phyloP scores from a whole-genome alignment of 2,329 filamentous ascomycete genomes.

The Pestalotiopsis sp. region DNA sequence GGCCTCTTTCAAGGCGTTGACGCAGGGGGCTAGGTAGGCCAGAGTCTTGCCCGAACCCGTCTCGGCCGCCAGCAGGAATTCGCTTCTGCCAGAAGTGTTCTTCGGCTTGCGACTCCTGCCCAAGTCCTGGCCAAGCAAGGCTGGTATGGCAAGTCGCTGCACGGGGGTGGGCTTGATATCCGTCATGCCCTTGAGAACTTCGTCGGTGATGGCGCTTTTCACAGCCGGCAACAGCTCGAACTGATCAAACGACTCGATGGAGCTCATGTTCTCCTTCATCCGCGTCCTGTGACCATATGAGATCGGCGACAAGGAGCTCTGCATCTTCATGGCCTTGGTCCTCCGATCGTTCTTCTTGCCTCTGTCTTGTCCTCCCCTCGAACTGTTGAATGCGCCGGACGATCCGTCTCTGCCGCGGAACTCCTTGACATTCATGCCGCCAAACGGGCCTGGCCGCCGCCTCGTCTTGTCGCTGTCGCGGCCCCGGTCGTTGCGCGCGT shows the following conservation, averaged over 20 bases:
- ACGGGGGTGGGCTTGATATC: constrained; percentile 85
- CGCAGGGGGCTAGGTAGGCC: constrained; percentile 82
- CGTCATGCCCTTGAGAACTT: constrained; percentile 74
- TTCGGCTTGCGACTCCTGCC: constrained; percentile 37
- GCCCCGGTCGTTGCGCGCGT: constrained; percentile 11
- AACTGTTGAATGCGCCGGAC: constrained; percentile 34
- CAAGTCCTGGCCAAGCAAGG: constrained; percentile 64
- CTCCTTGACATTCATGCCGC: constrained; percentile 24
- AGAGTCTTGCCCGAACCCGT: constrained; percentile 97
- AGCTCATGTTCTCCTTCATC: constrained; percentile 45
- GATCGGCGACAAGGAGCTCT: constrained; percentile 74
- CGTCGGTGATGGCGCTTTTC: constrained; percentile 69
- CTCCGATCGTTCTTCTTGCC: constrained; percentile 51
- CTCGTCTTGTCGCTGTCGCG: constrained; percentile 17
- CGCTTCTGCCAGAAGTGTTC: constrained; percentile 39
- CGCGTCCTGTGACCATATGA: constrained; percentile 68
- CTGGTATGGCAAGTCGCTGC: constrained; percentile 86
- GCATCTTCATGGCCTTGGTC: constrained; percentile 93
- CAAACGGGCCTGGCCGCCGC: constrained; percentile 17
- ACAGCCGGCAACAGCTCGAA: constrained; percentile 76
- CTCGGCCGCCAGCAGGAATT: constrained; percentile 88
- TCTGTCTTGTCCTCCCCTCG: constrained; percentile 27
- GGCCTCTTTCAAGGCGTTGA: constrained; percentile 82
- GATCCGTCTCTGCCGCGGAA: constrained; percentile 21
- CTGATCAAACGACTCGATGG: constrained; percentile 78